Conservation (phyloP, 306 rosid genomes). For the Sphenostylis stenocarpa region DNA sequence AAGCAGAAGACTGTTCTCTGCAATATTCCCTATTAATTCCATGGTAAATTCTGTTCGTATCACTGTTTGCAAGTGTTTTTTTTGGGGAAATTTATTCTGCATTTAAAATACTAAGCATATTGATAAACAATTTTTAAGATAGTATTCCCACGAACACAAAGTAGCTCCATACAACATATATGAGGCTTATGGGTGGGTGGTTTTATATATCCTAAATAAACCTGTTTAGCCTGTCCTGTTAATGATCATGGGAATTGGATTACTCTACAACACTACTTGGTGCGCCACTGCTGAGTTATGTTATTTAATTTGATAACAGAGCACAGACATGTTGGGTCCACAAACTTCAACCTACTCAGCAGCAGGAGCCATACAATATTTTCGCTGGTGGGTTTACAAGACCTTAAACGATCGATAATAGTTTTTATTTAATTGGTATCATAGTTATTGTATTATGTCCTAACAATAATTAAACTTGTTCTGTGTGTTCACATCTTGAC, state of each 20-base stretch:
- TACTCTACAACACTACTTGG: slow-evolving; percentile 29
- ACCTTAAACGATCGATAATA: slow-evolving; percentile 25
- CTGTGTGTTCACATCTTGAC: slow-evolving; percentile 5
- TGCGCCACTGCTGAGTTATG: slow-evolving; percentile 1
- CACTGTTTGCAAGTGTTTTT: background rate
- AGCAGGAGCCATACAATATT: slow-evolving; percentile 99
- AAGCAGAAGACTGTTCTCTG: background rate
- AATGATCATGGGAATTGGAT: slow-evolving; percentile 21
- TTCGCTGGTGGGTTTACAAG: slow-evolving; percentile 68
- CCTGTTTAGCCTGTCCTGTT: background rate
- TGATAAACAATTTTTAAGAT: slow-evolving; percentile 20
- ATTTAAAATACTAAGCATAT: slow-evolving; percentile 9
- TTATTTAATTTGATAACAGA: slow-evolving; percentile 56
- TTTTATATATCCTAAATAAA: background rate
- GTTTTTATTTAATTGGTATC: slow-evolving; percentile 29
- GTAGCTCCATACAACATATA: background rate
- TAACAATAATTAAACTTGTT: background rate
- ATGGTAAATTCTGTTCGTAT: background rate
- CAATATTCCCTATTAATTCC: background rate
- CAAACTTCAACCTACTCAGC: slow-evolving; percentile 93
- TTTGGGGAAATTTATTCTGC: slow-evolving; percentile 24
- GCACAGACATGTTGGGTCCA: slow-evolving; percentile 98
- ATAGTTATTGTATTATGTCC: slow-evolving; percentile 16
- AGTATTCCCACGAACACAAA: background rate
- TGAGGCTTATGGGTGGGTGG: slow-evolving; percentile 27